Evolutionary conservation across 139 green algal species (phyloP).

Genomic region (Chara braunii): DNA sequence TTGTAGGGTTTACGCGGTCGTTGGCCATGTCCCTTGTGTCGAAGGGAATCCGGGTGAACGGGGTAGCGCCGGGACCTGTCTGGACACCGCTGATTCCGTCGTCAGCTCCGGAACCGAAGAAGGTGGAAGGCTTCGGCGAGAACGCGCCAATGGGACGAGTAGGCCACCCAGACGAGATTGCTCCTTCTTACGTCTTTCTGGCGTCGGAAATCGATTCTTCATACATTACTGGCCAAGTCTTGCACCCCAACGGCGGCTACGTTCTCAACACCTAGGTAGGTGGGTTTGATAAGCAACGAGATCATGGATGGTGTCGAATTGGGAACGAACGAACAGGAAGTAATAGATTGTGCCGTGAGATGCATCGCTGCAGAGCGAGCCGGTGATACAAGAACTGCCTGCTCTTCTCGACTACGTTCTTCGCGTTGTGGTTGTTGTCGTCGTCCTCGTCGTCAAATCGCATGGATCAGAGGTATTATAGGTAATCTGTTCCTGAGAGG

Average conservation of each 20-base stretch:
- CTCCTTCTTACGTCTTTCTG: constrained; percentile 58
- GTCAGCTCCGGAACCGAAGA: constrained; percentile 38
- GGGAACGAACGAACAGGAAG: too few species aligned
- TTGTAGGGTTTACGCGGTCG: constrained; percentile 51
- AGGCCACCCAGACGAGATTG: constrained; percentile 48
- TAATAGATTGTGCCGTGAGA: too few species aligned
- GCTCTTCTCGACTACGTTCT: too few species aligned
- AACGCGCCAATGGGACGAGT: constrained; percentile 13
- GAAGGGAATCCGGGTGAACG: constrained; percentile 64
- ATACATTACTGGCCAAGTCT: constrained; percentile 36
- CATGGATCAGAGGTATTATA: too few species aligned
- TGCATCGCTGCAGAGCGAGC: too few species aligned
- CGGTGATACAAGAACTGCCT: too few species aligned
- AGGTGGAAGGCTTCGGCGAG: constrained; percentile 28
- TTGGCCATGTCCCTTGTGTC: constrained; percentile 47
- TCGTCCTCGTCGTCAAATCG: too few species aligned
- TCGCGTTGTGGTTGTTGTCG: too few species aligned
- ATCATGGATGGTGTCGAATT: too few species aligned
- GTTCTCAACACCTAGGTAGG: too few species aligned
- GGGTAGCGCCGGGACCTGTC: constrained; percentile 62
- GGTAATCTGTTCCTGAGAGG: too few species aligned
- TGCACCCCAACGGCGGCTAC: constrained; percentile 66
- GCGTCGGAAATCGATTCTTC: constrained; percentile 40
- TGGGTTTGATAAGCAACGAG: too few species aligned
- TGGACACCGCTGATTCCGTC: constrained; percentile 64